phyloP scores from a whole-genome alignment of 768 basidiomycete genomes.

The Psilocybe cyanescens region DNA sequence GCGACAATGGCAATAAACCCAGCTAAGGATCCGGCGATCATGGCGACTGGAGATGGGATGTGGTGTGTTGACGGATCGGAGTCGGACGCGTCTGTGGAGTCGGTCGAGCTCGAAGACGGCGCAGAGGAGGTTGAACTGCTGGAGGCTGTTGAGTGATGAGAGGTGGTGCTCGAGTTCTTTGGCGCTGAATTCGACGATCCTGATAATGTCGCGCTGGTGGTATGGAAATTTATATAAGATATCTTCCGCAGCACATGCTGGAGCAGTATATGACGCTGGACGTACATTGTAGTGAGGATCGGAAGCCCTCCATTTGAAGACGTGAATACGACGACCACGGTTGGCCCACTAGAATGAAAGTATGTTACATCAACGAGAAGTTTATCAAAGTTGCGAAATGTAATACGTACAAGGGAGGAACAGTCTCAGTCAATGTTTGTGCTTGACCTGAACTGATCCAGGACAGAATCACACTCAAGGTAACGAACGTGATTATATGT shows the following conservation, averaged over 20 bases:
- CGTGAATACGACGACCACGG: neutral
- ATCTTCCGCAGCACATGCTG: neutral
- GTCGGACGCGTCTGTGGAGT: neutral
- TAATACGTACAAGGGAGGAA: neutral
- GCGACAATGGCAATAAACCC: slow-evolving; percentile 18
- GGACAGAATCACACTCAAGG: neutral
- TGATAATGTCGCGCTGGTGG: neutral
- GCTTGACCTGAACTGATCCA: neutral
- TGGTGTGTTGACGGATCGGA: slow-evolving; percentile 1
- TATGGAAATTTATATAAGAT: neutral
- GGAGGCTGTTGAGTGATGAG: too few relatives aligned
- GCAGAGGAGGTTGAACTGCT: neutral
- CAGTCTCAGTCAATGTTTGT: neutral
- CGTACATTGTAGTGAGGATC: neutral
- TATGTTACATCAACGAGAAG: too few relatives aligned
- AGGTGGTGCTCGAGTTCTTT: too few relatives aligned
- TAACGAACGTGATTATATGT: neutral
- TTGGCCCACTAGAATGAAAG: neutral
- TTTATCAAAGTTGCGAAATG: too few relatives aligned
- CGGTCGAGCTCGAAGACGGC: neutral
- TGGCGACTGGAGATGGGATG: slow-evolving; percentile 12
- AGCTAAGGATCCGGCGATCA: slow-evolving; percentile 16
- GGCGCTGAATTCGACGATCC: neutral
- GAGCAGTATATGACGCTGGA: neutral
- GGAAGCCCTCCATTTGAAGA: neutral